Evolutionary conservation across 2,329 filamentous ascomycete species (phyloP).

Genomic region (Aureobasidium sp.): DNA sequence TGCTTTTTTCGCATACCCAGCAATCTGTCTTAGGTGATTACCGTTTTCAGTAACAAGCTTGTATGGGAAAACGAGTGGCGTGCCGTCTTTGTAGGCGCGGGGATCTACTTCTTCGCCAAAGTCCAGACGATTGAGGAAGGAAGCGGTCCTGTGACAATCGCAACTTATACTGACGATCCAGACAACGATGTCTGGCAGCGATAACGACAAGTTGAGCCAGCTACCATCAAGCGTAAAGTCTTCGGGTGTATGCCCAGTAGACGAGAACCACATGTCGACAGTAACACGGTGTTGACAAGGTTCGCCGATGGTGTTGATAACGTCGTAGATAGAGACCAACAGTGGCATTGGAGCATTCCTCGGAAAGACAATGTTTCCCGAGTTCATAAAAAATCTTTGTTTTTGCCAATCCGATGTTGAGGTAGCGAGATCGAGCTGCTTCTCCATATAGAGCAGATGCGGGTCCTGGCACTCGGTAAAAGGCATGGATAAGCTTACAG

Average conservation of each 20-base stretch:
- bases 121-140: neutral
- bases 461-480: neutral
- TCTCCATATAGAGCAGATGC: neutral
- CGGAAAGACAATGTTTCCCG: neutral
- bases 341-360: neutral
- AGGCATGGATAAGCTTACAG: neutral
- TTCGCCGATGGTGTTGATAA: neutral
- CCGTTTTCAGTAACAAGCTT: neutral
- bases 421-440: neutral
- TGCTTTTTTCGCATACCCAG: neutral
- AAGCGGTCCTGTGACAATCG: neutral
- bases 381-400: neutral
- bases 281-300: neutral
- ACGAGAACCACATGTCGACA: constrained; percentile 3
- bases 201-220: neutral
- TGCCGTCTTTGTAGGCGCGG: neutral
- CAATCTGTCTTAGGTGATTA: neutral
- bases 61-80: neutral
- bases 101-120: neutral
- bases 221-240: constrained; percentile 1
- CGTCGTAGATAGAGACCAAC: neutral
- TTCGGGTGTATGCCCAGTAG: neutral
- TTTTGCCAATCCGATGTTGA: neutral
- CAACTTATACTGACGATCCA: neutral
- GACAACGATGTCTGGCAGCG: neutral